Percentiles rank a stretch among this genome's conserved stretches.
phyloP scores from a whole-genome alignment of 805 yeast genomes.

The Spathaspora arborariae region DNA sequence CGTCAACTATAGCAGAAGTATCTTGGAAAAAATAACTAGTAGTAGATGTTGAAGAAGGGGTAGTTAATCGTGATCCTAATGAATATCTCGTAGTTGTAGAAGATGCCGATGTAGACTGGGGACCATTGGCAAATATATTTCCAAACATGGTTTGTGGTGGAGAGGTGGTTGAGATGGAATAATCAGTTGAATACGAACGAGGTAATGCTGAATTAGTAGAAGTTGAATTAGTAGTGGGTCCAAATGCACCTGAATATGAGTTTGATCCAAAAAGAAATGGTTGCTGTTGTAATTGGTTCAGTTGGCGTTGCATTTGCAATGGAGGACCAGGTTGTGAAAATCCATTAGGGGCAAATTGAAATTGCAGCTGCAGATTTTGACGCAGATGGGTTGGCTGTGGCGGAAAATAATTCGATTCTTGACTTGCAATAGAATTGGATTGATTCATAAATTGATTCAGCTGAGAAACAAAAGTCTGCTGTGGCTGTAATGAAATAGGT shows the following conservation, averaged over 20 bases:
- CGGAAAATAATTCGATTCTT: not conserved
- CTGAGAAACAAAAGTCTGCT: not conserved
- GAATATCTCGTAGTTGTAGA: constrained; percentile 2
- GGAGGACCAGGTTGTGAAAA: not conserved
- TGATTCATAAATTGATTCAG: not conserved
- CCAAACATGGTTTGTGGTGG: constrained; percentile 4
- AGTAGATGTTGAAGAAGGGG: constrained; percentile 1
- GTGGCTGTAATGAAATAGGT: not conserved
- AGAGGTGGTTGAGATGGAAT: not conserved
- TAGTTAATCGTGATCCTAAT: not conserved
- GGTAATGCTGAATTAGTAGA: not conserved
- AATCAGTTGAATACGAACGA: constrained; percentile 3
- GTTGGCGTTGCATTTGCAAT: constrained; percentile 1
- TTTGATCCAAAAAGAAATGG: constrained; percentile 4
- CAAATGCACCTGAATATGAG: constrained; percentile 6
- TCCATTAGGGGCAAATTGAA: not conserved
- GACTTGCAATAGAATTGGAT: not conserved
- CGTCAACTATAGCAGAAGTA: constrained; percentile 3
- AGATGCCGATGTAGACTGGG: constrained; percentile 1
- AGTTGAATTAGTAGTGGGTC: not conserved
- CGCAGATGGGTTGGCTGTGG: not conserved
- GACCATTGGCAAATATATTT: not conserved
- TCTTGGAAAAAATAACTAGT: constrained; percentile 1
- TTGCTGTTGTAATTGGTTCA: not conserved
- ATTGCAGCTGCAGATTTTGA: not conserved